Percentiles rank a stretch among this genome's conserved stretches.
Evolutionary conservation across 768 basidiomycete genomes (phyloP).

Genomic region (Hysterangium stoloniferum): DNA sequence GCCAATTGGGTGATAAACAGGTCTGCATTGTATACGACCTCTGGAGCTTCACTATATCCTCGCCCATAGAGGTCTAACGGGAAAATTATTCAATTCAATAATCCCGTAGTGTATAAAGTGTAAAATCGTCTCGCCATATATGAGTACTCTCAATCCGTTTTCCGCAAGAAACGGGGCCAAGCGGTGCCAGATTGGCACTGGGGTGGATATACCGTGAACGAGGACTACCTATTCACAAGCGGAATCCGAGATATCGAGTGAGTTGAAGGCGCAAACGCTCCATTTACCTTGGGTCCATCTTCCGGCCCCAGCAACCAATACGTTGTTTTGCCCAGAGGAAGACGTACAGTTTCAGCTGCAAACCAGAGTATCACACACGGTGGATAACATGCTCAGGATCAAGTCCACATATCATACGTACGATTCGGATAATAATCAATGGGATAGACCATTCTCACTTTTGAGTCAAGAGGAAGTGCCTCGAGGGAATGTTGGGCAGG

Average conservation of each 20-base stretch:
- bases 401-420: constrained; percentile 1
- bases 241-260: neutral
- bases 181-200: constrained; percentile 71
- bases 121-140: constrained; percentile 58
- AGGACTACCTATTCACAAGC: constrained; percentile 50
- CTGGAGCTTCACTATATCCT: constrained; percentile 77
- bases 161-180: constrained; percentile 57
- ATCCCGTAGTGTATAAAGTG: neutral
- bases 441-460: constrained; percentile 45
- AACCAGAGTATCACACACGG: constrained; percentile 4
- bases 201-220: constrained; percentile 72
- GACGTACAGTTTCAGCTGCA: constrained; percentile 25
- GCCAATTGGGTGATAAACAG: constrained; percentile 76
- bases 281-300: constrained; percentile 33
- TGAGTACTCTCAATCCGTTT: constrained; percentile 62
- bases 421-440: constrained; percentile 49
- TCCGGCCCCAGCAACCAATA: constrained; percentile 76
- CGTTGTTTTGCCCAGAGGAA: constrained; percentile 67
- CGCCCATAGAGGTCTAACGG: constrained; percentile 67
- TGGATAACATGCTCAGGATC: no score
- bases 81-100: neutral
- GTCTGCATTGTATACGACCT: constrained; percentile 53
- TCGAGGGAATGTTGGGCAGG: constrained; percentile 21
- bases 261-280: neutral
- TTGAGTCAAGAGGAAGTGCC: constrained; percentile 13